phyloP scores from a whole-genome alignment of 306 rosid genomes.

The Vachellia pachyceras region DNA sequence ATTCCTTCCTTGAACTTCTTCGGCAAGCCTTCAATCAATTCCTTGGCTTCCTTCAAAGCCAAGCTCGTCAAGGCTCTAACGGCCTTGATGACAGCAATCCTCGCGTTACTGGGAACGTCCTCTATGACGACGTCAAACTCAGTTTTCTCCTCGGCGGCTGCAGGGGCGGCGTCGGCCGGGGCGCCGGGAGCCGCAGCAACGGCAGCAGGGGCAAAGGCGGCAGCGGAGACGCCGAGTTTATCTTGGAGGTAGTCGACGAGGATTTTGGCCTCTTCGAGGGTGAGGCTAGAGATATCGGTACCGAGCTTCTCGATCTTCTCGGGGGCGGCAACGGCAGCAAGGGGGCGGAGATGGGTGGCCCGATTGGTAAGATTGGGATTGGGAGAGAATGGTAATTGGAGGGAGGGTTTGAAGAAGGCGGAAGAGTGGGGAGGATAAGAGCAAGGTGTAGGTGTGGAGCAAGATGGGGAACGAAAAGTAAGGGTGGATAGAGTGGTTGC shows the following conservation, averaged over 20 bases:
- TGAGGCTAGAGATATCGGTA: constrained; percentile 65
- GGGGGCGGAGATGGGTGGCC: constrained; percentile 56
- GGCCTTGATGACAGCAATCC: constrained; percentile 87
- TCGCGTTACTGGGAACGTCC: constrained; percentile 79
- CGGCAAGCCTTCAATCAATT: constrained; percentile 87
- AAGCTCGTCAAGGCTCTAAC: constrained; percentile 83
- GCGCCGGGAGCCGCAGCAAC: constrained; percentile 52
- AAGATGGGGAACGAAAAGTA: constrained; percentile 51
- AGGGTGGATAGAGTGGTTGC: constrained; percentile 67
- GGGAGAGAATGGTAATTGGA: constrained; percentile 51
- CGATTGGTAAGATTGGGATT: constrained; percentile 50
- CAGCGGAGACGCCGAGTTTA: constrained; percentile 92
- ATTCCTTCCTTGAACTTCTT: constrained; percentile 88
- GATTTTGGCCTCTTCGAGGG: constrained; percentile 79
- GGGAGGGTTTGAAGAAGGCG: constrained; percentile 38
- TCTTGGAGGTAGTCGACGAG: constrained; percentile 92
- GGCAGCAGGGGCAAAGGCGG: constrained; percentile 77
- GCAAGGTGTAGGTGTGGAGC: constrained; percentile 40
- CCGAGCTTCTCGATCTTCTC: constrained; percentile 76
- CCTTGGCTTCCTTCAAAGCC: constrained; percentile 95
- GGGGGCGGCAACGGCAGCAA: constrained; percentile 67
- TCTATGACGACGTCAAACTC: constrained; percentile 93
- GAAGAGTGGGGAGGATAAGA: constrained; percentile 45
- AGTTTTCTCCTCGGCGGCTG: constrained; percentile 76
- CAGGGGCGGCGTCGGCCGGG: constrained; percentile 43